Evolutionary conservation across 371 early-diverging fungal genomes (phyloP), one percentile per base, ranked within the genome.

Genomic region (Massospora cicadina): DNA sequence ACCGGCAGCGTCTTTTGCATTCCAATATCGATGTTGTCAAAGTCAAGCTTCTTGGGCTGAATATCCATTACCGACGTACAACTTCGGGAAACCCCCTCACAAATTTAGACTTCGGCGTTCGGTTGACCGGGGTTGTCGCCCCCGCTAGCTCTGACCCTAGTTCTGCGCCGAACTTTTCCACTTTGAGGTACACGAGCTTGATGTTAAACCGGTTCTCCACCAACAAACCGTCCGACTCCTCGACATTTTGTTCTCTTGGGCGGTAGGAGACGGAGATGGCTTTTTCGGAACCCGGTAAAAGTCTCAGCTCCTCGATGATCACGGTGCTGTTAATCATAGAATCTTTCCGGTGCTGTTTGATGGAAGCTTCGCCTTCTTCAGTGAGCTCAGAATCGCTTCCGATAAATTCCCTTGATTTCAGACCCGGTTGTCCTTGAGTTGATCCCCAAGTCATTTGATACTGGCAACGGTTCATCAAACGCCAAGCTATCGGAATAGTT

Each of bases 21-120:
- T 17, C 95, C 93, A 0, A 97, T 95, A 71, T 95, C 92, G 0
- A 93, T 91, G 67, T 92, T 88, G 55, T 97, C 98, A 76, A 96
- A 96, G 68, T 94, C 86, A 17, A 98, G 75, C 33, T 79, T 73
- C 58, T 80, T 78, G 0, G 97, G 95, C 25, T 79, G 74, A 1
- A 91, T 88, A 27, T 88, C 86, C 43, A 98, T 87, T 66, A 94
- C 83, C 0, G 98, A 93, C 0, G 95, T 97, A 69, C 98, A 96
- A 23, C 85, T 85, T 33, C 90, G 79, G 0, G 93, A 86, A 65
- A 85, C 86, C 75, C 97, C 96, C 92, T 92, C 54, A 98, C 82
- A 27, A 82, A 83, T 91, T 91, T 60, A 84, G 79, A 64, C 24
- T 24, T 63, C 17, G 23, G 24, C 7, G 17, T 63, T 26, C 54